Conservation (phyloP, 768 basidiomycete species). For the Boletus pseudo-olivaceus region DNA sequence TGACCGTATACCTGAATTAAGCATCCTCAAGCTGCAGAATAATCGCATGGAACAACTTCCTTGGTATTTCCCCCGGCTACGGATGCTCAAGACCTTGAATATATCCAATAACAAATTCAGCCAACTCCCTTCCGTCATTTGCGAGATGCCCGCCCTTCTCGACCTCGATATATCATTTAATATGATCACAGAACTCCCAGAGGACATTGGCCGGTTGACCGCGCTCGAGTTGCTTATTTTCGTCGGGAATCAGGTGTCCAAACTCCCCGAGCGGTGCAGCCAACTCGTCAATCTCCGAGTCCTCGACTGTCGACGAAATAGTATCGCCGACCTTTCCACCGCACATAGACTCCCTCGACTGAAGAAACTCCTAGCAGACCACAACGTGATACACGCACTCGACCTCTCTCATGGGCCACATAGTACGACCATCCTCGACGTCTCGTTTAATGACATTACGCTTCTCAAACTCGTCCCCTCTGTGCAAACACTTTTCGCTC, state of each 20-base stretch:
- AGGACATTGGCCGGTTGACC: slow-evolving; percentile 67
- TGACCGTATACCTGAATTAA: slow-evolving; percentile 69
- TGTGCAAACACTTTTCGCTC: slow-evolving; percentile 44
- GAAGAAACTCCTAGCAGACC: slow-evolving; percentile 66
- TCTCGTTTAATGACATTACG: slow-evolving; percentile 88
- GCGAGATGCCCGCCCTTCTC: slow-evolving; percentile 63
- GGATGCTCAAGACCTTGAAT: slow-evolving; percentile 72
- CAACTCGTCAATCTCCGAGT: slow-evolving; percentile 57
- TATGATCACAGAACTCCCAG: slow-evolving; percentile 74
- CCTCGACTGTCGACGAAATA: slow-evolving; percentile 86
- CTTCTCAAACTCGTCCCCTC: slow-evolving; percentile 60
- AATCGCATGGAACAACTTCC: slow-evolving; percentile 89
- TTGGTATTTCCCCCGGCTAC: slow-evolving; percentile 75
- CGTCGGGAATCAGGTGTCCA: slow-evolving; percentile 80
- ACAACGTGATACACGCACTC: slow-evolving; percentile 79
- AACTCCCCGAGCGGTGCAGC: slow-evolving; percentile 60
- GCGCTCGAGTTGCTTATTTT: slow-evolving; percentile 71
- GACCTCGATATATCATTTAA: slow-evolving; percentile 97
- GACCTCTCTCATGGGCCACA: slow-evolving; percentile 72
- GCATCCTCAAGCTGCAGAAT: slow-evolving; percentile 75
- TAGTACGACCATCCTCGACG: slow-evolving; percentile 58
- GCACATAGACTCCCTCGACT: slow-evolving; percentile 70
- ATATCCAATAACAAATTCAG: slow-evolving; percentile 96
- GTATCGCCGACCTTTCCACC: slow-evolving; percentile 68
- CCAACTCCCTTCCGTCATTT: slow-evolving; percentile 68